Percentiles rank a stretch among this genome's conserved stretches.
phyloP scores from a whole-genome alignment of 331 rosid species.

The Cucumis variabilis region DNA sequence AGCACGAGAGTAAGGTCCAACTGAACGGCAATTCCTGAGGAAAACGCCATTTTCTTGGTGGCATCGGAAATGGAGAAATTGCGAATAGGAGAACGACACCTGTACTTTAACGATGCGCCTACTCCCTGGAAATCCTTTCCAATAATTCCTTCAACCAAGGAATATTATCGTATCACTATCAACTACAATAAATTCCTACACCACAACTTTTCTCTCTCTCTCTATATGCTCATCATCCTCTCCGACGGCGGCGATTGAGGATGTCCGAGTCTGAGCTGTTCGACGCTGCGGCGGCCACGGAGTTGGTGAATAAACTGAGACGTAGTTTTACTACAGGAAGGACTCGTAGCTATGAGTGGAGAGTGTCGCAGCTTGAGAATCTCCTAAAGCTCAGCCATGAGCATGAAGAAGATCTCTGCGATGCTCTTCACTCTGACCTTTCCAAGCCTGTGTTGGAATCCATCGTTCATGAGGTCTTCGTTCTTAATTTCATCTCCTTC shows the following conservation, averaged over 20 bases:
- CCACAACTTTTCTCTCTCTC: not conserved
- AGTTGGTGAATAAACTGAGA: constrained; percentile 45
- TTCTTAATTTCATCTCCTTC: not conserved
- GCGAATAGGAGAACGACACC: not conserved
- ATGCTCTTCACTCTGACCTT: constrained; percentile 75
- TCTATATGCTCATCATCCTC: not conserved
- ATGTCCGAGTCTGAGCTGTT: constrained; percentile 32
- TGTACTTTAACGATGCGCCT: not conserved
- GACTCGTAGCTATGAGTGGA: constrained; percentile 77
- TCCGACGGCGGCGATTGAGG: not conserved
- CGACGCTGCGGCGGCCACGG: constrained; percentile 40
- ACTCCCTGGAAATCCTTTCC: not conserved
- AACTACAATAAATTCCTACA: not conserved
- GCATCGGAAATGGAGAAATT: too few species aligned
- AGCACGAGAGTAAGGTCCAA: too few species aligned
- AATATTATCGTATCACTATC: not conserved
- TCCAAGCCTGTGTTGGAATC: constrained; percentile 80
- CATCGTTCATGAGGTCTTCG: constrained; percentile 62
- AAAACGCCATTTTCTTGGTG: too few species aligned
- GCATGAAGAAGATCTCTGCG: constrained; percentile 55
- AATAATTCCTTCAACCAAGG: not conserved
- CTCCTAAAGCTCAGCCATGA: constrained; percentile 39
- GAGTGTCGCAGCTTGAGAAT: constrained; percentile 67
- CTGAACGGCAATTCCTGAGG: too few species aligned
- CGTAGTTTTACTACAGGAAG: constrained; percentile 47